Evolutionary conservation across 106 monocot species (phyloP), one percentile per base, ranked within the genome.

Genomic region (Dioscorea alata): DNA sequence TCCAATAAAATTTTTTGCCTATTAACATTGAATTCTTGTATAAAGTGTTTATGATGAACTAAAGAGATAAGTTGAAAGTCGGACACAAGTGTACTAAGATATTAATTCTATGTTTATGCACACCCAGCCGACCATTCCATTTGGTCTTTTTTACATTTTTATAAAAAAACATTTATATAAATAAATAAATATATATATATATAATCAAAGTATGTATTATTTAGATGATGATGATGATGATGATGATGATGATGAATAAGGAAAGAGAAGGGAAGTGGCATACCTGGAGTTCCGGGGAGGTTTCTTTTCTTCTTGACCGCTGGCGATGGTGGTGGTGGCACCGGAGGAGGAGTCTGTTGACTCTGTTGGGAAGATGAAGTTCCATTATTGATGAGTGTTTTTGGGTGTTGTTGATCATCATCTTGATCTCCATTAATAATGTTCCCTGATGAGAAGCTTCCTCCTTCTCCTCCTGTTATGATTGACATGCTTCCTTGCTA

Each of bases 261-360:
- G 28, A 28, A 28, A 28, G 28, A 28, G 28, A 1, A 3, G 28
- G 28, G 28, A 3, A 28, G 28, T 28, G 28, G 3, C 28, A 18
- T 42, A 67, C 67, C 67, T 21, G 67, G 67, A 50, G 49, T 67
- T 50, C 67, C 67, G 4, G 68, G 68, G 54, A 68, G 68, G 33
- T 33, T 51, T 15, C 54, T 13, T 31, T 68, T 68, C 68, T 68
- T 68, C 52, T 53, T 56, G 32, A 33, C 32, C 22, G 52, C 16
- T 3, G 54, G 54, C 13, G 50, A 12, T 16, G 52, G 53, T 2
- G 42, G 6, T 13, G 50, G 10, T 4, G 52, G 51, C 4, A n/a
- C n/a, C n/a, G n/a, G n/a, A n/a, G 24, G 51, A 28, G 28, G 28
- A 28, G 2, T 28, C n/a, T n/a, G n/a, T n/a, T n/a, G n/a, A 28